Conservation (phyloP, 371 early-diverging fungal species). For the Mucor circinelloides region DNA sequence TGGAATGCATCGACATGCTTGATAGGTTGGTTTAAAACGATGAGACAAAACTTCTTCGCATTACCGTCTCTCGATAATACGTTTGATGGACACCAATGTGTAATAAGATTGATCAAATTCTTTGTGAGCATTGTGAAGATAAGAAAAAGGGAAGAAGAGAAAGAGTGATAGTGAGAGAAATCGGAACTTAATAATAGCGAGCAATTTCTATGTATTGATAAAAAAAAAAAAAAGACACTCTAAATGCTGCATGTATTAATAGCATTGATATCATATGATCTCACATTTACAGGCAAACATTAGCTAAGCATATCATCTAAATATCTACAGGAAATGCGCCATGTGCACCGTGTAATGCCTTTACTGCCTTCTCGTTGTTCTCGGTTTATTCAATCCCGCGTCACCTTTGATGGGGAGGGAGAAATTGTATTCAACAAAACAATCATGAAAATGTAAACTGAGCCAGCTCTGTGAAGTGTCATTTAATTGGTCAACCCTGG, state of each 20-base stretch:
- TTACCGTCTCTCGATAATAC: slow-evolving; percentile 27
- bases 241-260: no score
- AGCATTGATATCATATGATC: neutral
- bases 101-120: slow-evolving; percentile 19
- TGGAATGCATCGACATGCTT: slow-evolving; percentile 25
- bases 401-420: neutral
- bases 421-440: neutral
- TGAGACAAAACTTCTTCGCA: slow-evolving; percentile 35
- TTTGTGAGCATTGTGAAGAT: neutral
- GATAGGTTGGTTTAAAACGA: slow-evolving; percentile 45
- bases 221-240: no score
- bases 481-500: slow-evolving; percentile 5
- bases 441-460: neutral
- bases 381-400: neutral
- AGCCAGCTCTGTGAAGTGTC: neutral
- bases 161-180: neutral
- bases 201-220: neutral
- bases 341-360: neutral
- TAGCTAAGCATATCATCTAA: neutral
- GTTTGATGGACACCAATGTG: slow-evolving; percentile 41
- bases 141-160: neutral
- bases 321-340: neutral
- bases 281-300: neutral
- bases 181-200: slow-evolving; percentile 1
- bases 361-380: no score